Evolutionary conservation across 2,329 filamentous ascomycete species (phyloP), one percentile per base, ranked within the genome.

Genomic region (Cryphonectria nitschkei): DNA sequence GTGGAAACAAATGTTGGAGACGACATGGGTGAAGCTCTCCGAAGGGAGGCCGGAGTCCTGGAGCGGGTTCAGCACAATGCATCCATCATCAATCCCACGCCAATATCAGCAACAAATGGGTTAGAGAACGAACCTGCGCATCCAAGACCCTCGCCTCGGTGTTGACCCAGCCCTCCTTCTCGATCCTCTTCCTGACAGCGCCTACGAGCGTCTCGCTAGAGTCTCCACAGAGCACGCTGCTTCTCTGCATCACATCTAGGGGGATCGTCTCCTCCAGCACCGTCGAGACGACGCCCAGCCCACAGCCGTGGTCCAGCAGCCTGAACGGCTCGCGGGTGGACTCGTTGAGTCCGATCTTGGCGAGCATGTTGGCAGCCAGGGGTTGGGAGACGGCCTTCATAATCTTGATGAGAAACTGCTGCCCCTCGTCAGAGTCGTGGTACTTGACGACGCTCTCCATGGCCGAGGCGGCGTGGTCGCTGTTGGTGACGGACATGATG

Each of bases 251-350:
- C 6, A 83, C 76, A 1, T 81, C 75, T 9, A 76, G 76, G 16
- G 80, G 73, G 19, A 88, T 71, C 2, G 74, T 76, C 13, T 76
- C 75, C 69, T 86, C 82, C 19, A 88, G 74, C 37, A 83, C 76
- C 11, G 83, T 81, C 0, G 83, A 83, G 16, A 87, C 79, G 22
- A 86, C 80, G 0, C 86, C 87, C 4, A 81, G 80, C 0, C 87
- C 87, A 69, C 87, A 89, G 8, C 84, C 86, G 73, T 83, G 83
- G 70, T 89, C 87, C 14, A 89, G 76, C 34, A 89, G 74, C 2
- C 66, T 64, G 64, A 85, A 77, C 0, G 83, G 81, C 7, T 72
- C 72, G 13, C 67, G 70, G 2, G 75, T 76, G 19, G 71, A 69
- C 5, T 71, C 60, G 65, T 74, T 71, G 22, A 81, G 74, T 1